Conservation (phyloP, 1,284 basidiomycete species). For the Naganishia cerealis region DNA sequence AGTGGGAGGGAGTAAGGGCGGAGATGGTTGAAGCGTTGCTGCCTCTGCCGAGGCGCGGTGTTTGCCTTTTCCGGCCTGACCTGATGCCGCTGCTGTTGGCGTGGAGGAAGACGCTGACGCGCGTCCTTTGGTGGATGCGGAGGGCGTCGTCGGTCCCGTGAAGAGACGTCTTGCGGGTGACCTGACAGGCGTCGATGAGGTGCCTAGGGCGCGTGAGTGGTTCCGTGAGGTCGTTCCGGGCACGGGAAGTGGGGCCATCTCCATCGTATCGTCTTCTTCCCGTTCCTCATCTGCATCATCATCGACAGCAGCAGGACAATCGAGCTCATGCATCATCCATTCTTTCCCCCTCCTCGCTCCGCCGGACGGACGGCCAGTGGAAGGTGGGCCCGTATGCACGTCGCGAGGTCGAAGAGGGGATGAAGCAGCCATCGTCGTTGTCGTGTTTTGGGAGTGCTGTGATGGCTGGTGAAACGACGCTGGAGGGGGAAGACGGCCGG, state of each 20-base stretch:
- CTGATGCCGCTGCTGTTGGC: too few species aligned
- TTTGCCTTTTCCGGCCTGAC: too few species aligned
- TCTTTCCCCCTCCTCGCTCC: neutral
- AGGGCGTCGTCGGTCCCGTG: neutral
- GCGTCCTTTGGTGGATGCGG: too few species aligned
- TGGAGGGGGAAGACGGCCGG: neutral
- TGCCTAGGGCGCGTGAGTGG: neutral
- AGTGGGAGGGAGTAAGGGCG: too few species aligned
- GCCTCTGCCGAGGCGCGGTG: too few species aligned
- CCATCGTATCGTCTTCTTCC: neutral
- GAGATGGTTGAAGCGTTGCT: too few species aligned
- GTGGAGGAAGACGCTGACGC: too few species aligned
- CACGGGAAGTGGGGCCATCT: neutral
- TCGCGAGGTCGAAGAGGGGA: neutral
- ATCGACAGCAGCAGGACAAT: neutral
- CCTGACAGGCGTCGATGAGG: neutral
- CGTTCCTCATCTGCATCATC: slow-evolving; percentile 6
- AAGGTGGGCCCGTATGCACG: neutral
- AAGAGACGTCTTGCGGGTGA: slow-evolving; percentile 17
- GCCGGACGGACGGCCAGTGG: neutral
- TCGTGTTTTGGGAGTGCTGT: neutral
- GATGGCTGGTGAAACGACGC: neutral
- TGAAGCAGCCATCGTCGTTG: neutral
- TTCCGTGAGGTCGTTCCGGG: neutral
- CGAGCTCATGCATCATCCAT: slow-evolving; percentile 16